These are phyloP conservation scores for Rhizopus microsporus DNA, from an alignment of 371 early-diverging fungal genomes.

Conservation along the genomic window DNA sequence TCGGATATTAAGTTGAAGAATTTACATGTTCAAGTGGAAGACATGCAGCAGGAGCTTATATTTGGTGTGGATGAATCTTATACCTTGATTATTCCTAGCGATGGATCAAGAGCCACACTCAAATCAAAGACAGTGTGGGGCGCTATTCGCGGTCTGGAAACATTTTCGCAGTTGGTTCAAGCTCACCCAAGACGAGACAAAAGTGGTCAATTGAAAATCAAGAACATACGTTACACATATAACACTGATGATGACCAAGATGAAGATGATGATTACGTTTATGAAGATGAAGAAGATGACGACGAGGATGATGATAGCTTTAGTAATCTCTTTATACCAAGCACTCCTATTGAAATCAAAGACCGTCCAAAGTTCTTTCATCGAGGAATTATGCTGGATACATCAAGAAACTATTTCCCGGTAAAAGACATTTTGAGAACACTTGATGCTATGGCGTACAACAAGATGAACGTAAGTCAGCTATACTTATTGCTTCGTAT, in stretches of 20 bases:
- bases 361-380: slow-evolving; percentile 73
- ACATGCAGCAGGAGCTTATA: slow-evolving; percentile 38
- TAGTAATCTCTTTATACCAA: slow-evolving; percentile 38
- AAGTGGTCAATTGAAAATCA: background rate
- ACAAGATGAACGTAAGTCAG: slow-evolving; percentile 56
- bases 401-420: slow-evolving; percentile 77
- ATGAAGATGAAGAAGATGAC: slow-evolving; percentile 23
- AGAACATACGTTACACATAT: background rate
- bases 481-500: background rate
- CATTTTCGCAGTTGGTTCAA: slow-evolving; percentile 72
- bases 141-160: slow-evolving; percentile 74
- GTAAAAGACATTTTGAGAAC: slow-evolving; percentile 58
- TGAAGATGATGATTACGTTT: slow-evolving; percentile 7
- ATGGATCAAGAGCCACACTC: slow-evolving; percentile 44
- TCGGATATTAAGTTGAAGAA: slow-evolving; percentile 14
- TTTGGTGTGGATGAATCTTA: slow-evolving; percentile 69
- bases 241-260: slow-evolving; percentile 19
- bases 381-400: slow-evolving; percentile 78
- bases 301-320: background rate
- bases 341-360: slow-evolving; percentile 63
- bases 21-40: slow-evolving; percentile 36
- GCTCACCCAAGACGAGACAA: slow-evolving; percentile 19
- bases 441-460: slow-evolving; percentile 57
- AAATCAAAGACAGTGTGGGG: slow-evolving; percentile 73
- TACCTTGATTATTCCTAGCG: slow-evolving; percentile 51